A percentile compares a stretch with the other conserved stretches of the same genome.
Evolutionary conservation across 441 rosid species (phyloP).

Genomic region (Hura crepitans): DNA sequence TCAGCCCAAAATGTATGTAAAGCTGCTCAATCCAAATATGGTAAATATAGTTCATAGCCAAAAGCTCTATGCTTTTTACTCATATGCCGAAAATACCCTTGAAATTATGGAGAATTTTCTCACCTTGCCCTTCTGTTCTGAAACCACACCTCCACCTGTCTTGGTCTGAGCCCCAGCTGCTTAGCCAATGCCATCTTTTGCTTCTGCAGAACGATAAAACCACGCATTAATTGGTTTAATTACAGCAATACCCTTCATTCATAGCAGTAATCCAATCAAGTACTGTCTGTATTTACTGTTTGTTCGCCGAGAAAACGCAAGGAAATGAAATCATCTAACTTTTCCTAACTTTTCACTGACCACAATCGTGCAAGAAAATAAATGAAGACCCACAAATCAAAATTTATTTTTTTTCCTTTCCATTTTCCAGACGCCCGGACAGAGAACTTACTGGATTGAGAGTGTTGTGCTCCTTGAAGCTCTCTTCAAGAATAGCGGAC

Average conservation of each 20-base stretch:
- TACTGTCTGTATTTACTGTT: slow-evolving; percentile 2
- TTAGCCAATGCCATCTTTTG: slow-evolving; percentile 81
- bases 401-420: background rate
- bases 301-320: slow-evolving; percentile 17
- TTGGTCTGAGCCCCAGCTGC: slow-evolving; percentile 74
- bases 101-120: slow-evolving; percentile 13
- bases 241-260: slow-evolving; percentile 22
- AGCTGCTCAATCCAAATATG: background rate
- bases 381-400: background rate
- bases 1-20: background rate
- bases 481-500: slow-evolving; percentile 85
- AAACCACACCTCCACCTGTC: slow-evolving; percentile 99
- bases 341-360: background rate
- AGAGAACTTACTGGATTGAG: slow-evolving; percentile 73
- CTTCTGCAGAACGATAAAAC: slow-evolving; percentile 43
- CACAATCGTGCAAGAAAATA: background rate
- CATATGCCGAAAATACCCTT: background rate
- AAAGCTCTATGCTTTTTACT: too few relatives aligned
- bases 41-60: too few relatives aligned
- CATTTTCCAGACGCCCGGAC: slow-evolving; percentile 5
- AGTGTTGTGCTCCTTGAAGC: slow-evolving; percentile 85
- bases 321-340: background rate
- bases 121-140: slow-evolving; percentile 98
- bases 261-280: background rate
- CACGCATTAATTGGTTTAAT: slow-evolving; percentile 3